phyloP scores from a whole-genome alignment of 1,284 basidiomycete species.

The Dichomitus squalens region DNA sequence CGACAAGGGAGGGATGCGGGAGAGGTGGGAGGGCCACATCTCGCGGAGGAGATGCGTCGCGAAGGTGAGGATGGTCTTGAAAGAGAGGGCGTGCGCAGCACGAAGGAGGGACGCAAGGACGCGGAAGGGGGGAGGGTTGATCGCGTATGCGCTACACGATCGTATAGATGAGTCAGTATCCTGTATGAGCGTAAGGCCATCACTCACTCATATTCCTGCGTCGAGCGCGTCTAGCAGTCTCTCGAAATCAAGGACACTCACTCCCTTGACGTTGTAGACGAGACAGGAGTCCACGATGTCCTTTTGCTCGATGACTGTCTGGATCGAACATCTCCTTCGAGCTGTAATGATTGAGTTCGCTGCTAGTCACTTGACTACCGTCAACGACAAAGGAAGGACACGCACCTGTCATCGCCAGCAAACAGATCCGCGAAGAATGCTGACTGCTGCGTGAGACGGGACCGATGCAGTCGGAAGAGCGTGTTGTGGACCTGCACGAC shows the following conservation, averaged over 20 bases:
- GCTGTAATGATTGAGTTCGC: neutral
- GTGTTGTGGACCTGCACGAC: slow-evolving; percentile 35
- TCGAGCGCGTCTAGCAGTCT: slow-evolving; percentile 37
- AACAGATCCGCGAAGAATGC: slow-evolving; percentile 38
- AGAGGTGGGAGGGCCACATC: slow-evolving; percentile 34
- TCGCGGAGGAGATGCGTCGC: slow-evolving; percentile 30
- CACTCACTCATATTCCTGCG: slow-evolving; percentile 40
- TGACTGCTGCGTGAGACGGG: slow-evolving; percentile 37
- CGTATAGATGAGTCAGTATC: neutral
- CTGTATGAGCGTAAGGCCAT: neutral
- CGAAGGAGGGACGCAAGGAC: slow-evolving; percentile 34
- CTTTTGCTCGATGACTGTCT: neutral
- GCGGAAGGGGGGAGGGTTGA: slow-evolving; percentile 29
- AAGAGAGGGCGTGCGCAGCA: slow-evolving; percentile 32
- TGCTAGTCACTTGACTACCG: neutral
- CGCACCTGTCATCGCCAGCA: slow-evolving; percentile 12
- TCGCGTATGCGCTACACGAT: slow-evolving; percentile 27
- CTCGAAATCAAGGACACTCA: slow-evolving; percentile 37
- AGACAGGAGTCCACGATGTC: slow-evolving; percentile 31
- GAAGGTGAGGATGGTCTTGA: slow-evolving; percentile 26
- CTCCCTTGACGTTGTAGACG: slow-evolving; percentile 28
- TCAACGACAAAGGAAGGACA: neutral
- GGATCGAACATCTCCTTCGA: neutral
- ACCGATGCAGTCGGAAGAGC: slow-evolving; percentile 40
- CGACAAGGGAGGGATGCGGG: neutral